Evolutionary conservation across 169 alveolate species (phyloP), one percentile per base, ranked within the genome.

Genomic region (Eimeria falciformis): DNA sequence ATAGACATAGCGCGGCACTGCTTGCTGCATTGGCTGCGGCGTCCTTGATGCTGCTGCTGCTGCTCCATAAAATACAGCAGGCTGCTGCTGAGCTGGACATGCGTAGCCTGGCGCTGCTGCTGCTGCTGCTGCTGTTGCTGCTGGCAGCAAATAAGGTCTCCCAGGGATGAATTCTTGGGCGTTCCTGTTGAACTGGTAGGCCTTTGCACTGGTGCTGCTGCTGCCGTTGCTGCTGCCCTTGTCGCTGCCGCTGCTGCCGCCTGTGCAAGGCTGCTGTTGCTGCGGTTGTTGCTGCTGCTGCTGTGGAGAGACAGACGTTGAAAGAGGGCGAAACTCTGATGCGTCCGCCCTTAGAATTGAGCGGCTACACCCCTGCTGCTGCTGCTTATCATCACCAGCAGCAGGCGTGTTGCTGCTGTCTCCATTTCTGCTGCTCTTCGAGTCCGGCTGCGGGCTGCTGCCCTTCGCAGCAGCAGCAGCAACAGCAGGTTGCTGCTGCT

Each of bases 141-240:
- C 56, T 6, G 73, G 77, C 50, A 79, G 75, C 89, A 79, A 71
- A 33, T 50, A 87, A 3, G 87, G 92, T 40, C 92, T 56, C n/a
- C 92, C 92, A 25, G 92, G 92, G 3, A 87, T 78, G 53, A 87
- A 87, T 66, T 87, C 92, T 50, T 87, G 92, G 7, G 92, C 92
- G 43, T 87, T 87, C 37, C 87, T 55, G 78, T 87, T 87, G 47
- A 87, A 87, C 92, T 87, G 92, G 78, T 87, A 75, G 25, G 85
- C 85, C 45, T 75, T 75, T 25, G 50, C 62, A 87, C 46, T 29
- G 75, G 11, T 53, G 68, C 87, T 71, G 87, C 62, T 37, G 89
- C 77, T 79, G 89, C 56, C 55, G 89, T 55, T 55, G 89, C 55
- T 66, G 85, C 53, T 66, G 69, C 1, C 5, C 73, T 12, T 5